Base-by-base conservation (phyloP, 306 rosid genomes). In the Cicer yamashitae region DNA sequence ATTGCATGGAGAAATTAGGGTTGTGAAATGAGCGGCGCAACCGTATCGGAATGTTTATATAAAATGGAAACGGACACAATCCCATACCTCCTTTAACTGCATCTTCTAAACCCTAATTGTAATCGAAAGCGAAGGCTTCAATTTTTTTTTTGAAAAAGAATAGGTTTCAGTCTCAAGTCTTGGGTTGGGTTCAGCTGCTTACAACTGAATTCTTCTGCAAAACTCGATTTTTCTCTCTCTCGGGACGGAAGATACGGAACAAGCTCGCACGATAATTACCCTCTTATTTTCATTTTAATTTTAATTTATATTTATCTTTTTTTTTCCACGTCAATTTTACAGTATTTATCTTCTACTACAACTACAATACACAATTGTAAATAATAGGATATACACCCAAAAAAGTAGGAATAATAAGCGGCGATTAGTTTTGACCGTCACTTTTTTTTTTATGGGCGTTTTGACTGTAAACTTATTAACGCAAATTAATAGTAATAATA, bases 81-180 rank as follows among this genome's bases (percentile, higher is more conserved):
- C 60, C 73, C 88, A 86, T 80, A 61, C 41, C 46, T 54, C 62
- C 58, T 37, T 62, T 46, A 64, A 85, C 89, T 51, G 90, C 96
- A 88, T 90, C 84, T 58, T 58, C 34, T 17, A 8, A 65, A 65
- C 38, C 9, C 71, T 61, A 61, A 43, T 22, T 22, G 22, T 67
- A 45, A 18, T 7, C 17, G 45, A 60, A 34, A 12, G 6, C 4
- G 38, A 12, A 46, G 12, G 40, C 0, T 45, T 45, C 11, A 13
- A 25, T 46, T 6, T 44, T 11, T 10, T 11, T 10, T 6, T 6
- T 13, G 2, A 44, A 7, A 43, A 13, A 6, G 4, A 66, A 66
- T 6, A 20, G 10, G 12, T 40, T 3, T 39, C 30, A 64, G 44
- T 8, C 1, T 8, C 41, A 3, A 44, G 50, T 9, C 6, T 37